Evolutionary conservation across 129 eudicot species (phyloP).

Genomic region (Chrysanthemum seticuspe): DNA sequence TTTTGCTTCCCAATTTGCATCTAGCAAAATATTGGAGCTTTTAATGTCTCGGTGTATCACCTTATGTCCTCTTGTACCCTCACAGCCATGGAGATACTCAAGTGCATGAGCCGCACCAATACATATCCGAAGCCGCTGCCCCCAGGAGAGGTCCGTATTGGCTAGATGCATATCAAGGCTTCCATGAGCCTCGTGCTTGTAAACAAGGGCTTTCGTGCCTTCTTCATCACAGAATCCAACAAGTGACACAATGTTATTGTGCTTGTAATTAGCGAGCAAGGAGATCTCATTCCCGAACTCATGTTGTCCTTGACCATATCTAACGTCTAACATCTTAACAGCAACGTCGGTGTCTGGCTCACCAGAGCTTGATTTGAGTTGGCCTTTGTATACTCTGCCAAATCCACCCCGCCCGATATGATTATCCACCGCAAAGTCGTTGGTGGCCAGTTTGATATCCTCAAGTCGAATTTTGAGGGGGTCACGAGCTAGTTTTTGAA

Average conservation of each 20-base stretch:
- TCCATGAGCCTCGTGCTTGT: constrained; percentile 12
- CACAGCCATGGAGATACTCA: constrained; percentile 16
- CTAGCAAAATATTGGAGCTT: constrained; percentile 19
- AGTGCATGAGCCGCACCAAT: constrained; percentile 25
- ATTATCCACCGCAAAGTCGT: constrained; percentile 9
- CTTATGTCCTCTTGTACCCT: background rate
- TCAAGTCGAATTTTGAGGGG: constrained; percentile 25
- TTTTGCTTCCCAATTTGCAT: constrained; percentile 17
- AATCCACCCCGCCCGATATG: constrained; percentile 24
- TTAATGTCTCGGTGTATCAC: constrained; percentile 30
- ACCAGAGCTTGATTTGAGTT: too few relatives aligned
- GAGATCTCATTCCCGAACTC: constrained; percentile 11
- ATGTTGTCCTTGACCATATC: constrained; percentile 4
- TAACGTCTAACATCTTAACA: constrained; percentile 5
- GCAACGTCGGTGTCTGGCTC: background rate
- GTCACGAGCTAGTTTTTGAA: constrained; percentile 4
- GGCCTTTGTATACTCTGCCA: constrained; percentile 28
- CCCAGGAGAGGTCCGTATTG: constrained; percentile 13
- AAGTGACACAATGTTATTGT: constrained; percentile 16
- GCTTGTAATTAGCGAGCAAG: constrained; percentile 16
- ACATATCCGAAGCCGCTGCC: constrained; percentile 29
- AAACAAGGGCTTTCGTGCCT: background rate
- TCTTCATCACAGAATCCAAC: constrained; percentile 17
- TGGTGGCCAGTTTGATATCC: constrained; percentile 23
- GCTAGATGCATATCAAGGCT: constrained; percentile 12